Conservation (phyloP, 2,329 filamentous ascomycete species). For the Neofusicoccum parvum region DNA sequence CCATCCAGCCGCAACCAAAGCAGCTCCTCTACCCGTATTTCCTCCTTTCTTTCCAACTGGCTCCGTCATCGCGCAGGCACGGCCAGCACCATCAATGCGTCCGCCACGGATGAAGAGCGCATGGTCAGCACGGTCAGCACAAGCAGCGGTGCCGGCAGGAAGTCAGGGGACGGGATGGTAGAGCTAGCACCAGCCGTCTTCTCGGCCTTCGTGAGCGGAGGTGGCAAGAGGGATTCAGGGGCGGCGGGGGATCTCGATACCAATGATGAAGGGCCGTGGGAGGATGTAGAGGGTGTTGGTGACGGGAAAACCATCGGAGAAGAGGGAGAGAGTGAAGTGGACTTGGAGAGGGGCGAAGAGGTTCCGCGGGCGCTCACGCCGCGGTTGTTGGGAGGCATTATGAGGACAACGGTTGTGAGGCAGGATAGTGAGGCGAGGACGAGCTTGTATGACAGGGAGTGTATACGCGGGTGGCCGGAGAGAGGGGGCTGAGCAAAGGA, state of each 20-base stretch:
- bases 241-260: not conserved
- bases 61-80: not conserved
- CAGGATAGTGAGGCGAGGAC: not conserved
- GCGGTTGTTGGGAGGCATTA: not conserved
- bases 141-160: not conserved
- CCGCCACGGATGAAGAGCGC: not conserved
- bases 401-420: constrained; percentile 6
- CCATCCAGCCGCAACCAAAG: not conserved
- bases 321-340: not conserved
- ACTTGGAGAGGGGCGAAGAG: not conserved
- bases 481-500: not conserved
- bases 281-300: not conserved
- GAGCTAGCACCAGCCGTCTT: not conserved
- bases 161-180: not conserved
- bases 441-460: constrained; percentile 13
- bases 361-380: not conserved
- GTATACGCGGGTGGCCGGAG: not conserved
- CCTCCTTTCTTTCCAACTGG: not conserved
- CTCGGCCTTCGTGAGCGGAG: not conserved
- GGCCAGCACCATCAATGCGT: not conserved
- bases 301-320: not conserved
- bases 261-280: not conserved
- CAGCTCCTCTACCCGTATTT: not conserved
- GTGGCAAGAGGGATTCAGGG: not conserved
- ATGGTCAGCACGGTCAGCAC: not conserved